Base-by-base conservation (phyloP, 768 basidiomycete genomes). In the Lentinus brumalis region DNA sequence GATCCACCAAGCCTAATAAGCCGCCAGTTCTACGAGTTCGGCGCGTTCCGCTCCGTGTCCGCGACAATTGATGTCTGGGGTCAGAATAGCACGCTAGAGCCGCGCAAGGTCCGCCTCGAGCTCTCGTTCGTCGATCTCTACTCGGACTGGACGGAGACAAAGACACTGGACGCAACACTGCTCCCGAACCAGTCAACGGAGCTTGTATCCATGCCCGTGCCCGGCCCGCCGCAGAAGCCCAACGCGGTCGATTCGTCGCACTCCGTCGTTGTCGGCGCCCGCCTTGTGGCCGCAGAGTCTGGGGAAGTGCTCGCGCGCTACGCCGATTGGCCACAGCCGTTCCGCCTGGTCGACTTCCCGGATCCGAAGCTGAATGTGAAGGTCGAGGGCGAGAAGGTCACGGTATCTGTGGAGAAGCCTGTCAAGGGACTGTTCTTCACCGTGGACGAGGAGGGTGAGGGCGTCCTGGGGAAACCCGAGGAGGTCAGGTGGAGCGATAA, bases 381-480 rank as follows among this genome's bases (percentile, higher is more conserved):
- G 8, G 56, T 67, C 29, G 56, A 87, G 55, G 86, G 86, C 6
- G 84, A 86, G 70, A 79, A 77, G 31, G 76, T 92, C 40, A 74
- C 46, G 70, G 56, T 77, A 88, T 18, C 78, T 80, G 45, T 73
- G 40, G 73, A 78, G 63, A 82, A 81, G 62, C 95, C 95, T 1
- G 80, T 96, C 75, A 97, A 97, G 71, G 91, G 94, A 3, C 78
- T 96, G 38, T 81, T 95, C 40, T 77, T 98, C 45, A 88, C 89
- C 60, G 83, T 83, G 14, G 84, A 86, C n/a, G 89, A 86, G 15
- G 56, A 32, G 14, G 57, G n/a, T 11, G 62, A 57, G 9, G 26
- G 30, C n/a, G 30, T 30, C 21, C 41, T 55, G 4, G 53, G 53
- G 2, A 39, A 41, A 31, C 26, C 14, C 15, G 84, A 76, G 32